Evolutionary conservation across 164 flowering plant genomes (phyloP).

Genomic region (Cinnamomum micranthum): DNA sequence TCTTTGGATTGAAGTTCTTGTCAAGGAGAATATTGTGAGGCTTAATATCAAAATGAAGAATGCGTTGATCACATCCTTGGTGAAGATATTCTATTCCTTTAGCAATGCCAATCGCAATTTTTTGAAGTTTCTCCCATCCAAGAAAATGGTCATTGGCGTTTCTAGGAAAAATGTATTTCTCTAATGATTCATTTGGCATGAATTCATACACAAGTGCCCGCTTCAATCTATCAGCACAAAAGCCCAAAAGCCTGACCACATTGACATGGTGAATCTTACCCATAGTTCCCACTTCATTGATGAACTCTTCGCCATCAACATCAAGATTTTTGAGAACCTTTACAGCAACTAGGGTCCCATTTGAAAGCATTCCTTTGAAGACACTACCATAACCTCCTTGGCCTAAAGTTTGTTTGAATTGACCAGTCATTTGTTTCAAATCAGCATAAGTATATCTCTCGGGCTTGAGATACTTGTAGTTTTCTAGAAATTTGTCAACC

Average conservation of each 20-base stretch:
- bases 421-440: not conserved
- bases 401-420: not conserved
- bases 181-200: conserved; percentile 10
- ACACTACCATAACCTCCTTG: conserved; percentile 12
- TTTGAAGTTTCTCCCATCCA: conserved; percentile 5
- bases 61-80: conserved; percentile 13
- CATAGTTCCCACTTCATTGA: conserved; percentile 10
- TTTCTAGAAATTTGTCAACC: conserved; percentile 1
- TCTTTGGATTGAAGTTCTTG: conserved; percentile 11
- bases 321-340: not conserved
- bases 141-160: not conserved
- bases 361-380: conserved; percentile 8
- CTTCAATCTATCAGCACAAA: conserved; percentile 8
- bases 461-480: not conserved
- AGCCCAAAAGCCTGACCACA: conserved; percentile 7
- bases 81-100: conserved; percentile 12
- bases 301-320: conserved; percentile 4
- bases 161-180: conserved; percentile 5
- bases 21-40: conserved; percentile 11
- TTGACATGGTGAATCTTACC: conserved; percentile 10
- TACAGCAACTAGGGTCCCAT: conserved; percentile 1
- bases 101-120: conserved; percentile 7
- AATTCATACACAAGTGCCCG: conserved; percentile 9
- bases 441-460: conserved; percentile 3
- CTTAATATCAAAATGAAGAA: conserved; percentile 19